Conservation (phyloP, 129 eudicot genomes). For the Oenanthe sinensis region DNA sequence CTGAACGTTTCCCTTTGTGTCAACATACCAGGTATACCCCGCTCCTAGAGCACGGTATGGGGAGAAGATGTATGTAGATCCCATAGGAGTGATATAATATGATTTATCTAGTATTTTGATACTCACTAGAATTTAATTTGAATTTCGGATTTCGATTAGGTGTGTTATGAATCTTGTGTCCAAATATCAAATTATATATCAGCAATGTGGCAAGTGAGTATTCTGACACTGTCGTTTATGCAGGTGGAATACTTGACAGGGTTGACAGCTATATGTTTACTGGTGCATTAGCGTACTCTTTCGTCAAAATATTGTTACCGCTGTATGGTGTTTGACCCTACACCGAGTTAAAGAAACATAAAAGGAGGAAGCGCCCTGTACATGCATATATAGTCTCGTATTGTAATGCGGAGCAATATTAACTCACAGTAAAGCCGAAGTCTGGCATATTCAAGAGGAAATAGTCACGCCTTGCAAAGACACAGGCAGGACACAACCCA, state of each 20-base stretch:
- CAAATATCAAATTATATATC: background rate
- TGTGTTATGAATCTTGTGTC: background rate
- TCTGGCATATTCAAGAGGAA: background rate
- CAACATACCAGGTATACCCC: too few relatives aligned
- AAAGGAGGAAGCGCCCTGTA: background rate
- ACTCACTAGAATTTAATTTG: background rate
- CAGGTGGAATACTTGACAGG: constrained; percentile 97
- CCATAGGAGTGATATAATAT: too few relatives aligned
- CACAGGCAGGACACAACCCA: background rate
- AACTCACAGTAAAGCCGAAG: background rate
- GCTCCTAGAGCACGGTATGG: too few relatives aligned
- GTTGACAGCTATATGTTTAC: constrained; percentile 90
- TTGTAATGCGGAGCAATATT: constrained; percentile 2
- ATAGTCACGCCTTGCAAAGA: background rate
- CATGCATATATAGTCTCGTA: background rate
- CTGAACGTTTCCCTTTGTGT: too few relatives aligned
- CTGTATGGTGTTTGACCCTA: constrained; percentile 73
- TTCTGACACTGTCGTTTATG: constrained; percentile 8
- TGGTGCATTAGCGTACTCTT: constrained; percentile 84
- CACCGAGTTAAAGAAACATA: background rate
- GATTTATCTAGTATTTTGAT: too few relatives aligned
- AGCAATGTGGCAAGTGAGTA: background rate
- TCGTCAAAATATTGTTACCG: constrained; percentile 56
- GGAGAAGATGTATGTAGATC: too few relatives aligned
- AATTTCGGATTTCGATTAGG: background rate